Percentiles rank a stretch among this genome's conserved stretches.
Conservation (phyloP, 805 yeast species). For the Nakazawaea molendinolei region DNA sequence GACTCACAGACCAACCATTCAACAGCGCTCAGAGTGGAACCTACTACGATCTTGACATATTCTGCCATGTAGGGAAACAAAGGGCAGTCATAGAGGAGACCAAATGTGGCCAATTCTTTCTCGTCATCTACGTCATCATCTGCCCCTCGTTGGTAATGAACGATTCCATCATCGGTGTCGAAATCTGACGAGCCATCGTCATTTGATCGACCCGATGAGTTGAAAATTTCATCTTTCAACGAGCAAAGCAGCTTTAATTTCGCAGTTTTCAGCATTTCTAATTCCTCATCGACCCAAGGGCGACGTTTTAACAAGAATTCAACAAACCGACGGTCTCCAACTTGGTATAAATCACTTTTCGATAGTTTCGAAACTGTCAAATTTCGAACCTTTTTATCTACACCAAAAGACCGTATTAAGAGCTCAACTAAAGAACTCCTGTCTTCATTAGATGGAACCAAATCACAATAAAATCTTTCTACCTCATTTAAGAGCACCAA, state of each 20-base stretch:
- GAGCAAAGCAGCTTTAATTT: too few relatives aligned
- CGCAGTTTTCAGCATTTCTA: too few relatives aligned
- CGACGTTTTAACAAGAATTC: constrained; percentile 28
- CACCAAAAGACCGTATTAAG: too few relatives aligned
- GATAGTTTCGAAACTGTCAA: constrained; percentile 24
- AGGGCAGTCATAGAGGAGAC: constrained; percentile 60
- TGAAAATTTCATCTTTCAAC: too few relatives aligned
- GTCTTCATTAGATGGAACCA: constrained; percentile 46
- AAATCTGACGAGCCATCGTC: too few relatives aligned
- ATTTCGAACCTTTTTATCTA: constrained; percentile 16
- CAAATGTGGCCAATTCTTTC: constrained; percentile 22
- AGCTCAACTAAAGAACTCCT: constrained; percentile 39
- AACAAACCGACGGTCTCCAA: constrained; percentile 43
- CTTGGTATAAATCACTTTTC: constrained; percentile 33
- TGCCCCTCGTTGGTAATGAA: constrained; percentile 9
- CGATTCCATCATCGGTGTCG: constrained; percentile 13
- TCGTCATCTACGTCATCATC: constrained; percentile 12
- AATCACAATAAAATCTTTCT: constrained; percentile 22
- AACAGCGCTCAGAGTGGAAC: constrained; percentile 51
- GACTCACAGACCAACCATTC: constrained; percentile 21
- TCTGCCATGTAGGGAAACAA: constrained; percentile 44
- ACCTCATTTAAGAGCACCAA: neutral
- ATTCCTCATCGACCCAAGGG: constrained; percentile 10
- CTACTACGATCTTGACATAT: constrained; percentile 45
- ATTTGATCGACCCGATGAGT: too few relatives aligned